These are phyloP conservation scores for Fusarium fracticaudum DNA, from an alignment of 2,329 filamentous ascomycete genomes.

Conservation along the genomic window DNA sequence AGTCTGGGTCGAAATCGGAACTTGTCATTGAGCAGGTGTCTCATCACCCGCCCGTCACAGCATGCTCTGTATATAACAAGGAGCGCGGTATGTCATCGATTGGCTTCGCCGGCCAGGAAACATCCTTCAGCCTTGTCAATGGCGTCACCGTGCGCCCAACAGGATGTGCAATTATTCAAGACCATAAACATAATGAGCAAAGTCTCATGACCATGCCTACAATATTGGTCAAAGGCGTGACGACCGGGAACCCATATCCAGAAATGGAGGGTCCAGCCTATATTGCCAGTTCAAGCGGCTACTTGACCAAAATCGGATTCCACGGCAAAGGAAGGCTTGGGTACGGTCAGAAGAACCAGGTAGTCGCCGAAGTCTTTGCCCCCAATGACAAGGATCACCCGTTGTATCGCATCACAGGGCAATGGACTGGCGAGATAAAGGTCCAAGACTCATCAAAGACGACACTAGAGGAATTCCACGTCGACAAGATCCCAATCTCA, in stretches of 20 bases:
- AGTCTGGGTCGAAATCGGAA: conserved; percentile 38
- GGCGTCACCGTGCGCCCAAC: conserved; percentile 12
- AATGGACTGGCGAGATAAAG: background rate
- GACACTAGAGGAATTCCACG: background rate
- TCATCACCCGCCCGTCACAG: conserved; percentile 63
- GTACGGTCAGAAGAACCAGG: conserved; percentile 12
- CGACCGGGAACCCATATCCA: conserved; percentile 10
- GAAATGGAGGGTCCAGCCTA: conserved; percentile 11
- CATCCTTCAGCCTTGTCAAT: conserved; percentile 10
- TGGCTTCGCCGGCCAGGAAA: conserved; percentile 14
- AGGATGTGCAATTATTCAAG: conserved; percentile 11
- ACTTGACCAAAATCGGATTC: conserved; percentile 10
- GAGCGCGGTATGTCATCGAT: conserved; percentile 16
- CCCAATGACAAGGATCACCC: background rate
- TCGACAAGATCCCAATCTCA: conserved; percentile 5
- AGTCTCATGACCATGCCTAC: conserved; percentile 20
- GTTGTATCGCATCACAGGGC: background rate
- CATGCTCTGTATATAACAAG: conserved; percentile 35
- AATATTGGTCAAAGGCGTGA: conserved; percentile 10
- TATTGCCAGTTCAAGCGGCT: conserved; percentile 14
- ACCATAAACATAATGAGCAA: conserved; percentile 7
- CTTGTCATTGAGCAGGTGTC: conserved; percentile 59
- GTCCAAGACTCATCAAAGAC: conserved; percentile 1
- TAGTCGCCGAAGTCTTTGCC: conserved; percentile 3
- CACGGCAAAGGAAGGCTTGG: conserved; percentile 8